phyloP scores from a whole-genome alignment of 2,329 filamentous ascomycete species.

The Cladobotryum protrusum region DNA sequence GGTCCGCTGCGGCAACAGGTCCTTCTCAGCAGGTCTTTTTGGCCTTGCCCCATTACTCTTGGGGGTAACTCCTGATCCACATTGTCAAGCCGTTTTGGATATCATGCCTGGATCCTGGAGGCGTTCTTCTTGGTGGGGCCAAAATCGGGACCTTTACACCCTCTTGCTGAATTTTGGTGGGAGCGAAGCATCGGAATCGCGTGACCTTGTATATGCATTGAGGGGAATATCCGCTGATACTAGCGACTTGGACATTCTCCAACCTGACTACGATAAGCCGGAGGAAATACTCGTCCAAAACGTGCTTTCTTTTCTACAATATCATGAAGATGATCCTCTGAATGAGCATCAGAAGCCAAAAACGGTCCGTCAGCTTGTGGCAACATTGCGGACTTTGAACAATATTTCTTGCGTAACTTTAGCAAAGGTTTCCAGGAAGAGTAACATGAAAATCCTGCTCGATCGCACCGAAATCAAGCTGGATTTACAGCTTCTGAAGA shows the following conservation, averaged over 20 bases:
- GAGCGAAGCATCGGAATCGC: conserved; percentile 2
- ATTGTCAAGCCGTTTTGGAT: conserved; percentile 13
- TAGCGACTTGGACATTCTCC: not conserved
- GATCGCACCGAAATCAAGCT: too few relatives aligned
- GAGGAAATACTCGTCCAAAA: not conserved
- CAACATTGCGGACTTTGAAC: too few relatives aligned
- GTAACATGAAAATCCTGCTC: too few relatives aligned
- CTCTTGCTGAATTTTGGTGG: conserved; percentile 4
- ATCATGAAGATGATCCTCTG: too few relatives aligned
- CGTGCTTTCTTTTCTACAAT: too few relatives aligned
- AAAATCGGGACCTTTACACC: conserved; percentile 4
- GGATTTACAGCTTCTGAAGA: too few relatives aligned
- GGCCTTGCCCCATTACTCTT: not conserved
- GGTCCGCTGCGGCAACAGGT: not conserved
- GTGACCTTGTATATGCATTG: conserved; percentile 7
- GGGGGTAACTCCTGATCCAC: accelerated
- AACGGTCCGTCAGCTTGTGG: too few relatives aligned
- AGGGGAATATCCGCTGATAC: conserved; percentile 2
- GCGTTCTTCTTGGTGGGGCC: conserved; percentile 5
- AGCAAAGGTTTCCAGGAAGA: too few relatives aligned
- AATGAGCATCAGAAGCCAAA: too few relatives aligned
- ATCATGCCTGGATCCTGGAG: conserved; percentile 8
- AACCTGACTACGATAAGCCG: not conserved
- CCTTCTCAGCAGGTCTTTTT: too few relatives aligned
- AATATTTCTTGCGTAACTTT: too few relatives aligned